These are phyloP conservation scores for Cladosporium sp. DNA, from an alignment of 2,329 filamentous ascomycete genomes.

Conservation along the genomic window DNA sequence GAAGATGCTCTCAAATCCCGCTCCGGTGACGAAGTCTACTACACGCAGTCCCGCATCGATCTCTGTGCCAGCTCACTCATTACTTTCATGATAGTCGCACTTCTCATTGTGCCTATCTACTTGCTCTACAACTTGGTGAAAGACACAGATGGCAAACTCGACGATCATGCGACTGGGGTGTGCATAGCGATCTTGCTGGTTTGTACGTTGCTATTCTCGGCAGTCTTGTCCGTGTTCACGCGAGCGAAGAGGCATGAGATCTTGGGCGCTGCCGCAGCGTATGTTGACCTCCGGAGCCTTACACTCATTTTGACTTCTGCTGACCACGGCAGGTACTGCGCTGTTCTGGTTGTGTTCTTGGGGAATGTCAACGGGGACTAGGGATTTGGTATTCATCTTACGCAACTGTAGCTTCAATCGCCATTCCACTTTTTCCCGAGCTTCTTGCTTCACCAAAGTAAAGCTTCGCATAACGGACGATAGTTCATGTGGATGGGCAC, in stretches of 20 bases:
- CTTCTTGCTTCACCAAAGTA: background rate
- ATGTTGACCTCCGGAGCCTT: constrained; percentile 3
- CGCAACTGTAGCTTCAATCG: background rate
- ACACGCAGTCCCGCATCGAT: constrained; percentile 27
- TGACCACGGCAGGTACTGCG: constrained; percentile 11
- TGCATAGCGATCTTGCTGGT: constrained; percentile 30
- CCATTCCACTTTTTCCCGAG: background rate
- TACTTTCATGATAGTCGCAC: constrained; percentile 28
- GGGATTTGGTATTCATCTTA: background rate
- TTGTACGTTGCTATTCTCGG: constrained; percentile 32
- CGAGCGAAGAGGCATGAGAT: constrained; percentile 32
- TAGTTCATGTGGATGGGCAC: background rate
- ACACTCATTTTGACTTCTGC: background rate
- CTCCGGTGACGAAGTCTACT: constrained; percentile 25
- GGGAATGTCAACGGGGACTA: background rate
- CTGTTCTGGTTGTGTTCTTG: constrained; percentile 12
- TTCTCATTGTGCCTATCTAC: constrained; percentile 34
- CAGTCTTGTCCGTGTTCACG: constrained; percentile 30
- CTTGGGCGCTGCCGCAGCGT: constrained; percentile 32
- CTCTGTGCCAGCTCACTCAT: constrained; percentile 29
- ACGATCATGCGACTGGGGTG: constrained; percentile 22
- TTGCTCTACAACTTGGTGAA: constrained; percentile 31
- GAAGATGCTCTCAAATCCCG: constrained; percentile 15
- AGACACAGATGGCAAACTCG: constrained; percentile 14
- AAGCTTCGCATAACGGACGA: background rate